Evolutionary conservation across 345 rosid genomes (phyloP).

Genomic region (Pugionium dolabratum): DNA sequence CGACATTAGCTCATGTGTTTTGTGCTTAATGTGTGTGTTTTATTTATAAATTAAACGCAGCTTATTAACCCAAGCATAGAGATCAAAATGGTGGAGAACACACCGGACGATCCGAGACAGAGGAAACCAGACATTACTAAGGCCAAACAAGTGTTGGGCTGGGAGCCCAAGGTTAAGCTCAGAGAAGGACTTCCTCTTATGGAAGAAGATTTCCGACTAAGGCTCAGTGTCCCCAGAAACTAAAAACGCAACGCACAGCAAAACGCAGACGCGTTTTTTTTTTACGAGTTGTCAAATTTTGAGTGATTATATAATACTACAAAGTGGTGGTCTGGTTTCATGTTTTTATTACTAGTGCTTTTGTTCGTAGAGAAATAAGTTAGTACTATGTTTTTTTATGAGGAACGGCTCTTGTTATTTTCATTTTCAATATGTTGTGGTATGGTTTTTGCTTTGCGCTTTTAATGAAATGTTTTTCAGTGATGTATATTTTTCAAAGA

Average conservation of each 20-base stretch:
- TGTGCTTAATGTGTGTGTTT: constrained; percentile 1
- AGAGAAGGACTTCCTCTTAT: constrained; percentile 85
- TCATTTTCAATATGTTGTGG: constrained; percentile 11
- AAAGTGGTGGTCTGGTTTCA: constrained; percentile 27
- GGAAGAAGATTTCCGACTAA: constrained; percentile 82
- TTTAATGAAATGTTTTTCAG: not conserved
- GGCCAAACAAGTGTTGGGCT: constrained; percentile 78
- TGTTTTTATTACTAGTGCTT: constrained; percentile 4
- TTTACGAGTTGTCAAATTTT: constrained; percentile 3
- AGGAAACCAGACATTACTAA: constrained; percentile 85
- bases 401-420: not conserved
- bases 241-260: constrained; percentile 14
- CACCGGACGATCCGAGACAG: constrained; percentile 2
- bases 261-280: constrained; percentile 23
- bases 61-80: constrained; percentile 58
- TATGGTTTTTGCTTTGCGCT: not conserved
- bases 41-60: constrained; percentile 44
- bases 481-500: too few relatives aligned
- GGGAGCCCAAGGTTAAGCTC: constrained; percentile 89
- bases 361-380: constrained; percentile 22
- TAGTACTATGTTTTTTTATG: not conserved
- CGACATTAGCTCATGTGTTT: not conserved
- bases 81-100: not conserved
- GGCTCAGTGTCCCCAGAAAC: constrained; percentile 62
- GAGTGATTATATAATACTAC: not conserved